Conservation (phyloP, 2,329 filamentous ascomycete genomes). For the Fusarium mexicanum region DNA sequence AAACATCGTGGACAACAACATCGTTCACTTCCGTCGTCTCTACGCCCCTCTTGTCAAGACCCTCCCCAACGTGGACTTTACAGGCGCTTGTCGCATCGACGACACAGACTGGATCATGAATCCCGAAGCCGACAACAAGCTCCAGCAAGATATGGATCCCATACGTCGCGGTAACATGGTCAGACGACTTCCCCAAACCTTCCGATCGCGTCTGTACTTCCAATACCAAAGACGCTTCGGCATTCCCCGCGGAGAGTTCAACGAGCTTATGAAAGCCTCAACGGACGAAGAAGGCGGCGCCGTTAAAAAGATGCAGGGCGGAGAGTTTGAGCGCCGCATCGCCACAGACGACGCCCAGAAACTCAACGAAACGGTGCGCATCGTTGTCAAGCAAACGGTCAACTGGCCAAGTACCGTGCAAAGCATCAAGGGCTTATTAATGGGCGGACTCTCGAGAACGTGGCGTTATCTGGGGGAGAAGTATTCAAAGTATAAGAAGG, state of each 20-base stretch:
- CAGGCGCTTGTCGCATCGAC: slow-evolving; percentile 59
- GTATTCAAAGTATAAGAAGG: slow-evolving; percentile 69
- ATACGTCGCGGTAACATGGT: slow-evolving; percentile 96
- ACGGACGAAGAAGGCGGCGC: slow-evolving; percentile 74
- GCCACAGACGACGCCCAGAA: slow-evolving; percentile 73
- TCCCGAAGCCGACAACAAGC: slow-evolving; percentile 67
- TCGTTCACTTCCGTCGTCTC: slow-evolving; percentile 88
- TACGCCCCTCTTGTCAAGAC: slow-evolving; percentile 91
- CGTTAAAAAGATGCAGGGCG: slow-evolving; percentile 79
- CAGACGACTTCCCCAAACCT: slow-evolving; percentile 83
- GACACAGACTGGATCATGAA: slow-evolving; percentile 54
- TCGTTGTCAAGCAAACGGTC: slow-evolving; percentile 87
- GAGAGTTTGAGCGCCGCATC: slow-evolving; percentile 87
- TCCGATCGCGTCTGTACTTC: slow-evolving; percentile 91
- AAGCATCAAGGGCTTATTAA: slow-evolving; percentile 84
- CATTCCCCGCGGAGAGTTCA: slow-evolving; percentile 85
- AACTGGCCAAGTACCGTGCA: slow-evolving; percentile 92
- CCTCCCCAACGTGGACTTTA: slow-evolving; percentile 86
- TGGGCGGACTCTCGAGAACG: slow-evolving; percentile 75
- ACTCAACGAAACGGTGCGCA: slow-evolving; percentile 75
- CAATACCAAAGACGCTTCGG: slow-evolving; percentile 91
- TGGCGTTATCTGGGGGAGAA: slow-evolving; percentile 87
- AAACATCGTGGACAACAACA: slow-evolving; percentile 93
- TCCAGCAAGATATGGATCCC: slow-evolving; percentile 93
- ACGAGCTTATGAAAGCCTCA: slow-evolving; percentile 82